Evolutionary conservation across 768 basidiomycete species (phyloP).

Genomic region (Mycena metata): DNA sequence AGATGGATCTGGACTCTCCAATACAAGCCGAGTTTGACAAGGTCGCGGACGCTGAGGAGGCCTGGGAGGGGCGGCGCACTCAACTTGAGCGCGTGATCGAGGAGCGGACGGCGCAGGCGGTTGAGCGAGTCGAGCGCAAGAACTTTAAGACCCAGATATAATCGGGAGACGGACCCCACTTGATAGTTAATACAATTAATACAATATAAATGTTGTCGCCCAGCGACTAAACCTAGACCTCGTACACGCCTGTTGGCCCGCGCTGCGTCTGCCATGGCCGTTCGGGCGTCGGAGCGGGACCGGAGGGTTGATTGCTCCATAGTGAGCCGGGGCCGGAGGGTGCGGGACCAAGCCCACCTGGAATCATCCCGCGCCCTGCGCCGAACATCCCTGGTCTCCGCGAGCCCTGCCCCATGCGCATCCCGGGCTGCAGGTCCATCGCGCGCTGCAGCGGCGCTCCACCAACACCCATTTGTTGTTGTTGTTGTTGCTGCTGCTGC

Average conservation of each 20-base stretch:
- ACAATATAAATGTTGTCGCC: slow-evolving; percentile 21
- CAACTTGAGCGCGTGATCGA: not conserved
- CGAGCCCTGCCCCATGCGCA: slow-evolving; percentile 65
- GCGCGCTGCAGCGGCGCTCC: slow-evolving; percentile 57
- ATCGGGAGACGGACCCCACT: not conserved
- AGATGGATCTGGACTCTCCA: not conserved
- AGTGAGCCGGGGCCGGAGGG: slow-evolving; percentile 50
- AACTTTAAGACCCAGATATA: slow-evolving; percentile 11
- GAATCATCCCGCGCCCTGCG: slow-evolving; percentile 52
- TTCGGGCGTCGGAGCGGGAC: slow-evolving; percentile 10
- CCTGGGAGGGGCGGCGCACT: not conserved
- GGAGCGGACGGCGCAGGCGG: not conserved
- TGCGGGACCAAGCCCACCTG: slow-evolving; percentile 48
- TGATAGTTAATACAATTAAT: slow-evolving; percentile 23
- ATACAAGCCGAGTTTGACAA: not conserved
- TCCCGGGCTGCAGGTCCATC: slow-evolving; percentile 65
- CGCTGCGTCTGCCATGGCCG: slow-evolving; percentile 29
- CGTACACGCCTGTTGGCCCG: slow-evolving; percentile 21
- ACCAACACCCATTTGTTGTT: slow-evolving; percentile 46
- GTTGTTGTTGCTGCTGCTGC: slow-evolving; percentile 40
- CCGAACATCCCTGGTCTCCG: slow-evolving; percentile 75
- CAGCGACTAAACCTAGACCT: slow-evolving; percentile 22
- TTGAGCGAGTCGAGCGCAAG: not conserved
- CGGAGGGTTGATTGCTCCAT: slow-evolving; percentile 47
- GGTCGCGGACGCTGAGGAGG: not conserved